Evolutionary conservation across 306 rosid species (phyloP).

Genomic region (Fagus crenata): DNA sequence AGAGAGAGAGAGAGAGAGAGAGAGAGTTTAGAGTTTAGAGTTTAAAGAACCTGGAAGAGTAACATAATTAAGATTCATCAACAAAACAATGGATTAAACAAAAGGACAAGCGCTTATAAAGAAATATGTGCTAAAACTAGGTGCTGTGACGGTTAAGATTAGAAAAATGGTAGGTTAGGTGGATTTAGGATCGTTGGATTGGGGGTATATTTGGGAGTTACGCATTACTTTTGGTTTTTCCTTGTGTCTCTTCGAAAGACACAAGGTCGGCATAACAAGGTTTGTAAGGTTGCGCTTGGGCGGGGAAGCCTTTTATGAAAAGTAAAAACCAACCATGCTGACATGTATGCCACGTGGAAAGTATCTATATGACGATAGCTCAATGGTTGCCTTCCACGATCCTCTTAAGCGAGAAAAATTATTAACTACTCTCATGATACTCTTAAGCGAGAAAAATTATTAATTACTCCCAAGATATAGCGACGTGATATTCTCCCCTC

Average conservation of each 20-base stretch:
- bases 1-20: not conserved
- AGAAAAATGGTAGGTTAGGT: conserved; percentile 39
- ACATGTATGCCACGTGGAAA: not conserved
- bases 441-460: no score
- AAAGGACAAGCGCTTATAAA: conserved; percentile 29
- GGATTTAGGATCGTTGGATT: conserved; percentile 47
- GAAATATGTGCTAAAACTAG: not conserved
- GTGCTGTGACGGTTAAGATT: conserved; percentile 37
- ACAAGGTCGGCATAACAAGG: no score
- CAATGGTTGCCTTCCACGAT: not conserved
- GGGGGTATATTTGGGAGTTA: conserved; percentile 11
- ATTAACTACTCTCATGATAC: no score
- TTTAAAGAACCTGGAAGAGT: conserved; percentile 25
- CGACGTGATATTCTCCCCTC: no score
- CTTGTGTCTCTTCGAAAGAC: conserved; percentile 19
- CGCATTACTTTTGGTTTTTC: not conserved
- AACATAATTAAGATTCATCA: conserved; percentile 42
- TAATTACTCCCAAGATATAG: no score
- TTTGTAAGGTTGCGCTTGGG: conserved; percentile 16
- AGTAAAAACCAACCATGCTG: not conserved
- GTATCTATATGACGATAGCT: not conserved
- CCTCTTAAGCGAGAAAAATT: no score
- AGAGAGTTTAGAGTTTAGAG: conserved; percentile 2
- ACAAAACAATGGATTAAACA: conserved; percentile 25
- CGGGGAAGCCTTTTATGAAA: conserved; percentile 11